A percentile compares a stretch with the other conserved stretches of the same genome.
These are phyloP conservation scores for Sicyos baderoa DNA, from an alignment of 306 rosid species.

Conservation along the genomic window DNA sequence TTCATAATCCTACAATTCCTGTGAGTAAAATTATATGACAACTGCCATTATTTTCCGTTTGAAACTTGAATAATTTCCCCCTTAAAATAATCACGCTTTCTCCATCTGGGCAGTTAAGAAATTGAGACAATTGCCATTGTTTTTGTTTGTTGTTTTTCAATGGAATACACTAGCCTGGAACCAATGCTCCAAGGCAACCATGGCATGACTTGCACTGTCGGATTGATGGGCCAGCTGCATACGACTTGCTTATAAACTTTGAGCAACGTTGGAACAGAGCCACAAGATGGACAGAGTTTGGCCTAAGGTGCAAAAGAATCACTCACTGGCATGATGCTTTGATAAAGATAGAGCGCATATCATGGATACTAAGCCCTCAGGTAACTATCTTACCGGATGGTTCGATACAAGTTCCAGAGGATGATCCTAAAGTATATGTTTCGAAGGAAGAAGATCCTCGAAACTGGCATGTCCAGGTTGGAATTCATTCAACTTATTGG, in stretches of 20 bases:
- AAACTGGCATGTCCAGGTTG: slow-evolving; percentile 94
- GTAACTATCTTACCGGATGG: slow-evolving; percentile 13
- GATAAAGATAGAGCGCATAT: slow-evolving; percentile 67
- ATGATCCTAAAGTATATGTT: slow-evolving; percentile 48
- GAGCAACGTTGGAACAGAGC: slow-evolving; percentile 92
- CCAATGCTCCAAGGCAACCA: slow-evolving; percentile 79
- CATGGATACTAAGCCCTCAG: slow-evolving; percentile 85
- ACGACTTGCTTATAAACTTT: slow-evolving; percentile 83
- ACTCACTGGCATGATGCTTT: slow-evolving; percentile 76
- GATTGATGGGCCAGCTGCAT: slow-evolving; percentile 95
- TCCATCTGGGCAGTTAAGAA: background rate
- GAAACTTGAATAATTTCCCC: background rate
- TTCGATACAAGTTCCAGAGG: slow-evolving; percentile 45
- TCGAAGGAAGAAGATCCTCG: slow-evolving; percentile 54
- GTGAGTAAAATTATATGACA: slow-evolving; percentile 41
- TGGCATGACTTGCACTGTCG: slow-evolving; percentile 97
- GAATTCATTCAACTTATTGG: slow-evolving; percentile 20
- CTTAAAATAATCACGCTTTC: background rate
- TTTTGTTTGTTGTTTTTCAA: background rate
- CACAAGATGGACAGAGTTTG: slow-evolving; percentile 69
- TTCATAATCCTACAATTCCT: slow-evolving; percentile 70
- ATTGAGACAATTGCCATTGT: background rate
- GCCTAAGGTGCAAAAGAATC: slow-evolving; percentile 38
- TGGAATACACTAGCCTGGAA: slow-evolving; percentile 50
- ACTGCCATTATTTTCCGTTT: background rate